phyloP scores from a whole-genome alignment of 805 yeast genomes.

The Kluyveromyces dobzhanskii region DNA sequence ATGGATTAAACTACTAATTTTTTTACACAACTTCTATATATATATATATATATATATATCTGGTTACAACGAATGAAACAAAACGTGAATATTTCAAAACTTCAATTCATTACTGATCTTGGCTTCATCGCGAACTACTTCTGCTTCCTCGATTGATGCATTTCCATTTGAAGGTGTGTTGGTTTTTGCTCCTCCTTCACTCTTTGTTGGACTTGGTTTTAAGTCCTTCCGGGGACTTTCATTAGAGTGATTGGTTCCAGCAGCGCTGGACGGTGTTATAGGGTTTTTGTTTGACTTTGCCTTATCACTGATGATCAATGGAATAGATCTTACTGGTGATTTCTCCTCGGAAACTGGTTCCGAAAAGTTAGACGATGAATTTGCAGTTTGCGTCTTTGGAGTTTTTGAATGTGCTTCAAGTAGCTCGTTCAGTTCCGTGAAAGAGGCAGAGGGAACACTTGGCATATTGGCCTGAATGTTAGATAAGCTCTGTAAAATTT shows the following conservation, averaged over 20 bases:
- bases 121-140: neutral
- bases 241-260: neutral
- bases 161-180: no score
- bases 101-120: neutral
- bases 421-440: constrained; percentile 2
- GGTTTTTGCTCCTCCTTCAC: neutral
- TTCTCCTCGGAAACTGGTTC: neutral
- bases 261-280: constrained; percentile 3
- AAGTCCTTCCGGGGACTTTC: constrained; percentile 1
- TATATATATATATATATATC: no score
- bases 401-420: constrained; percentile 1
- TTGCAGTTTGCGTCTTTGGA: neutral
- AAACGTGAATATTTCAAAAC: neutral
- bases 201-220: neutral
- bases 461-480: constrained; percentile 15
- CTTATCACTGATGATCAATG: constrained; percentile 1
- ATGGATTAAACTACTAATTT: neutral
- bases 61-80: neutral
- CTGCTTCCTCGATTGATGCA: no score
- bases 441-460: constrained; percentile 6
- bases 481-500: constrained; percentile 13
- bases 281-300: constrained; percentile 2
- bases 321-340: constrained; percentile 7
- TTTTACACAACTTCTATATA: no score
- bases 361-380: no score